Evolutionary conservation across 306 rosid species (phyloP), one percentile per base, ranked within the genome.

Genomic region (Geum urbanum): DNA sequence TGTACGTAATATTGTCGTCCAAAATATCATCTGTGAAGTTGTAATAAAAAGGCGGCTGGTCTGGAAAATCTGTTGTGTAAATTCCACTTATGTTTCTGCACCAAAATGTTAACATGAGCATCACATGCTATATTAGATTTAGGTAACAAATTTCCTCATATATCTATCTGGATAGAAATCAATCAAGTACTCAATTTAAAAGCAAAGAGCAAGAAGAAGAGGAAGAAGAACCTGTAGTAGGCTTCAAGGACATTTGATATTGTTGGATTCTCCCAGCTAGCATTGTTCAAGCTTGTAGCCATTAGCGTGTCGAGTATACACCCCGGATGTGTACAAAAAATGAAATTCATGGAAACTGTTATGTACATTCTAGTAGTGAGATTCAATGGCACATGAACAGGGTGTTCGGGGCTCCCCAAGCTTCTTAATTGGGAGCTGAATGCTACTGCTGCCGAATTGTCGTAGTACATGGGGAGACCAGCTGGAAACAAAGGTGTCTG

Each of bases 381-480:
- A 0, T 67, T 1, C 4, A 68, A 20, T 3, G 77, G 65, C 20
- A 73, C 64, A 2, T 63, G 7, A 0, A 40, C 10, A 1, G 27
- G 57, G 52, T 49, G 55, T 4, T 32, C 48, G 0, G 11, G 9
- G 43, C 1, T 63, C 2, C 48, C 61, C 20, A 73, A 53, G 71
- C 77, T 73, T 53, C 77, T 56, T 1, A 73, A 16, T 14, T 32
- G 46, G 13, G 44, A 40, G 13, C 65, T 64, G 64, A 73, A 73
- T 8, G 52, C 24, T 0, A 61, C 13, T 0, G 70, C 64, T 64
- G 45, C 40, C 24, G 69, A 13, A 47, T 18, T 0, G 60, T 73
- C 71, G 4, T 3, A 35, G n/a, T 27, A 60, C 27, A 51, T 63
- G 0, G 77, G 77, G 8, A 63, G 77, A 7, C 12, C 19, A 4